A percentile compares a stretch with the other conserved stretches of the same genome.
Evolutionary conservation across 2,329 filamentous ascomycete genomes (phyloP).

Genomic region (Scedosporium minutisporum): DNA sequence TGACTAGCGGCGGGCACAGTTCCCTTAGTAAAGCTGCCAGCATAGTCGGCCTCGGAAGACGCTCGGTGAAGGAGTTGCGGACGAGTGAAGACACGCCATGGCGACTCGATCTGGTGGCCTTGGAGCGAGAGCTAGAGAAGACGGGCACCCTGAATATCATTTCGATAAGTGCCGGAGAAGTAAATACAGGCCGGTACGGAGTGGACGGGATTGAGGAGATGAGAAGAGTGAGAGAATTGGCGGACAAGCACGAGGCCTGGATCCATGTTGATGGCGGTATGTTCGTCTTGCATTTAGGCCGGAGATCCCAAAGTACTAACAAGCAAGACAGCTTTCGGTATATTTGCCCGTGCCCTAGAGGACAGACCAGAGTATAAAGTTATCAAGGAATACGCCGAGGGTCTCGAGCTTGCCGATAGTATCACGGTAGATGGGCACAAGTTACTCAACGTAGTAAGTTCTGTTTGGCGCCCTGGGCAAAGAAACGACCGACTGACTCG

Average conservation of each 20-base stretch:
- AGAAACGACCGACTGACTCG: not conserved
- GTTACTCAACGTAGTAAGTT: slow-evolving; percentile 71
- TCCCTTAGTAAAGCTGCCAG: slow-evolving; percentile 77
- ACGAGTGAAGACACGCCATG: slow-evolving; percentile 37
- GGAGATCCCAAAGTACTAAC: not conserved
- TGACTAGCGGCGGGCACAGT: slow-evolving; percentile 77
- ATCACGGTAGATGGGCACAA: slow-evolving; percentile 86
- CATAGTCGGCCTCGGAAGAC: slow-evolving; percentile 67
- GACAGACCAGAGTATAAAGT: slow-evolving; percentile 43
- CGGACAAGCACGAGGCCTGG: slow-evolving; percentile 69
- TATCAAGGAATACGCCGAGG: slow-evolving; percentile 42
- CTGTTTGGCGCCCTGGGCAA: not conserved
- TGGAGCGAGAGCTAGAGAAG: slow-evolving; percentile 50
- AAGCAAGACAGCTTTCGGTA: slow-evolving; percentile 59
- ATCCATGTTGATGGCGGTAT: slow-evolving; percentile 74
- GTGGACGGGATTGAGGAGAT: slow-evolving; percentile 49
- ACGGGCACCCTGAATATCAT: slow-evolving; percentile 60
- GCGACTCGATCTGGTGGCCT: slow-evolving; percentile 54
- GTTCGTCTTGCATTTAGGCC: slow-evolving; percentile 13
- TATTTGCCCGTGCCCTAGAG: slow-evolving; percentile 63
- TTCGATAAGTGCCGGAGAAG: slow-evolving; percentile 74
- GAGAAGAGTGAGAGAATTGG: slow-evolving; percentile 54
- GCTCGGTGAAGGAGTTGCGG: slow-evolving; percentile 53
- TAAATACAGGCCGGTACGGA: slow-evolving; percentile 80
- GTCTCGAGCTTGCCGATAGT: slow-evolving; percentile 75